Evolutionary conservation across 2,329 filamentous ascomycete species (phyloP).

Genomic region (Cladobotryum mycophilum): DNA sequence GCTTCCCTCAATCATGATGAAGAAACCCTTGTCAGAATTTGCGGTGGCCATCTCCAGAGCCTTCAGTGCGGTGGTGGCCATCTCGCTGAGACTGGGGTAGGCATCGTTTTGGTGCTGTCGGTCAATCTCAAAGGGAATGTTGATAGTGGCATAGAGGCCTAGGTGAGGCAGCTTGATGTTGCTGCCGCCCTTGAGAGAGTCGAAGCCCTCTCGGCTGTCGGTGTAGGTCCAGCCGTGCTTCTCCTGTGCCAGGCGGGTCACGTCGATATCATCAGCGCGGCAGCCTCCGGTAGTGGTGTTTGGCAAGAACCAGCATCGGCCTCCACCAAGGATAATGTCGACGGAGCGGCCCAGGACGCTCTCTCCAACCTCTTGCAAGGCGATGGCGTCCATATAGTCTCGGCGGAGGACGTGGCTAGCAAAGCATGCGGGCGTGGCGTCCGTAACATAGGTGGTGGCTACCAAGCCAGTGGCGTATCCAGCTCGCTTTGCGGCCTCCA

Average conservation of each 20-base stretch:
- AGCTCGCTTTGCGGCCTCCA: constrained; percentile 87
- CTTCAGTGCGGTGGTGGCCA: constrained; percentile 75
- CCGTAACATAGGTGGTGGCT: constrained; percentile 89
- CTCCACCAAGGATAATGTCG: constrained; percentile 88
- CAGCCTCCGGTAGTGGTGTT: constrained; percentile 79
- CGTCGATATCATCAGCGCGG: constrained; percentile 69
- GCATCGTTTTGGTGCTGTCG: constrained; percentile 68
- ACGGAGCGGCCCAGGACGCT: constrained; percentile 81
- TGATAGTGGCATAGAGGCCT: constrained; percentile 73
- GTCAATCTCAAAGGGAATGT: constrained; percentile 93
- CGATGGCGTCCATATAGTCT: constrained; percentile 81
- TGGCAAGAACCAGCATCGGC: constrained; percentile 85
- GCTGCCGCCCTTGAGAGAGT: constrained; percentile 61
- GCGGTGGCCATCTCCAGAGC: constrained; percentile 75
- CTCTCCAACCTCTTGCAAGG: constrained; percentile 83
- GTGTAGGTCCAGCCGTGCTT: constrained; percentile 77
- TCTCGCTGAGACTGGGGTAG: constrained; percentile 87
- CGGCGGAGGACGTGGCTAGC: constrained; percentile 78
- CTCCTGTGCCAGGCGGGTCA: constrained; percentile 65
- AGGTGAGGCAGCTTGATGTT: constrained; percentile 72
- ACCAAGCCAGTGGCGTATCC: constrained; percentile 92
- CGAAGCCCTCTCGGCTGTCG: constrained; percentile 65
- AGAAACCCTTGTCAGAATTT: constrained; percentile 87
- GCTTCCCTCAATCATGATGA: constrained; percentile 96
- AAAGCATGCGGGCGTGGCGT: constrained; percentile 94